Conservation (phyloP, 805 yeast species). For the Candida verbasci region DNA sequence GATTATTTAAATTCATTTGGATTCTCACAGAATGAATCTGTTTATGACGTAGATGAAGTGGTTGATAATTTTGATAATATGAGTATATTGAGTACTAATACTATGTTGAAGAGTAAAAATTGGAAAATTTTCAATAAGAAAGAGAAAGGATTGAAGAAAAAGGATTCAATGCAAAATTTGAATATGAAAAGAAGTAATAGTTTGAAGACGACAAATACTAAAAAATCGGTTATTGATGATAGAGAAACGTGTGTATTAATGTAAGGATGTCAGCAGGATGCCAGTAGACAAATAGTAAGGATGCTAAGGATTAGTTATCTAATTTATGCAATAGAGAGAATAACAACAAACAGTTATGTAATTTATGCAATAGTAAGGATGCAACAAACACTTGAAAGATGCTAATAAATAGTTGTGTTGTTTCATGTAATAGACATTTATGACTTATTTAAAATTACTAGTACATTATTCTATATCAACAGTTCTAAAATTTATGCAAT, state of each 20-base stretch:
- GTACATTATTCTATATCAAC: too few species aligned
- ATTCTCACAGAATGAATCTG: neutral
- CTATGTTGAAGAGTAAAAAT: neutral
- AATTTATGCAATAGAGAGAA: too few species aligned
- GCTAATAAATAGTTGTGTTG: too few species aligned
- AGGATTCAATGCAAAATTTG: neutral
- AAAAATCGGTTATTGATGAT: neutral
- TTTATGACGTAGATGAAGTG: neutral
- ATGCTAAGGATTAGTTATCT: too few species aligned
- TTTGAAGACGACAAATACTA: neutral
- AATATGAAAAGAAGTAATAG: neutral
- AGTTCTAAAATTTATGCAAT: too few species aligned
- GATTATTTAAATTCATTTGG: slow-evolving; percentile 16
- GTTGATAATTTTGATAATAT: neutral
- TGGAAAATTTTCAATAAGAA: neutral
- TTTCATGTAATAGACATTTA: too few species aligned
- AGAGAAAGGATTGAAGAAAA: neutral
- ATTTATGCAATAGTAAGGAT: too few species aligned
- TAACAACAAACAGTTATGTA: too few species aligned
- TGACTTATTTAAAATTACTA: too few species aligned
- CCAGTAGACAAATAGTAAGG: too few species aligned
- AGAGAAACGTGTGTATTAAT: slow-evolving; percentile 3
- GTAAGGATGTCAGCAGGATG: too few species aligned
- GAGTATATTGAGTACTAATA: neutral
- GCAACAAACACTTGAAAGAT: too few species aligned